A percentile compares a stretch with the other conserved stretches of the same genome.
phyloP scores from a whole-genome alignment of 2,329 filamentous ascomycete species.

The Arthrobotrys entomopaga region DNA sequence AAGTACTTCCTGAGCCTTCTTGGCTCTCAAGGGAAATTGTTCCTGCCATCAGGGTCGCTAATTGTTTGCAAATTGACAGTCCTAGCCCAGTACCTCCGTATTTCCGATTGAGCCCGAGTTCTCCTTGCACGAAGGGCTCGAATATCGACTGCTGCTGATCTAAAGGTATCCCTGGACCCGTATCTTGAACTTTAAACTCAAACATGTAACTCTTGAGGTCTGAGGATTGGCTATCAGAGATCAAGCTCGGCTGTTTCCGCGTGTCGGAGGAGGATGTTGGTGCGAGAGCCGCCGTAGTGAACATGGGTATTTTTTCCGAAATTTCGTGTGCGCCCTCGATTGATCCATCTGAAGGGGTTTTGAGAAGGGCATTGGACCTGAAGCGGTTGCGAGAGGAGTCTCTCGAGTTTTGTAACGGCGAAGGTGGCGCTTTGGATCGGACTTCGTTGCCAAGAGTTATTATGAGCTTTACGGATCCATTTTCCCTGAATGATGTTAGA shows the following conservation, averaged over 20 bases:
- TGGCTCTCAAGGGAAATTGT: conserved; percentile 77
- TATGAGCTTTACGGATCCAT: conserved; percentile 31
- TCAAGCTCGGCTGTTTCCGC: conserved; percentile 32
- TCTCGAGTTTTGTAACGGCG: conserved; percentile 25
- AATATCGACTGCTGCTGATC: conserved; percentile 84
- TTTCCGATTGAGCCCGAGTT: conserved; percentile 86
- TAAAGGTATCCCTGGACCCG: conserved; percentile 83
- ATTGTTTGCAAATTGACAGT: conserved; percentile 86
- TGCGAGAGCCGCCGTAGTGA: background rate
- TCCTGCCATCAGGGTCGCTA: conserved; percentile 89
- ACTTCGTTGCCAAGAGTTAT: conserved; percentile 40
- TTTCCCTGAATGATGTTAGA: conserved; percentile 31
- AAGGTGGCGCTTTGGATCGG: conserved; percentile 19
- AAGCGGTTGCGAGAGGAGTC: conserved; percentile 46
- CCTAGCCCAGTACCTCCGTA: conserved; percentile 89
- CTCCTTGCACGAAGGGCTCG: conserved; percentile 92
- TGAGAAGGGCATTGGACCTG: conserved; percentile 19
- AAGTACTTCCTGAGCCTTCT: conserved; percentile 78
- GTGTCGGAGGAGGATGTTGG: conserved; percentile 8
- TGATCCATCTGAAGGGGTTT: conserved; percentile 34
- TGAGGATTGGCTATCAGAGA: conserved; percentile 16
- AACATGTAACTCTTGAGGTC: conserved; percentile 70
- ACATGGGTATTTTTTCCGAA: conserved; percentile 4
- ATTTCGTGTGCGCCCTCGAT: conserved; percentile 24
- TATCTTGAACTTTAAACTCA: conserved; percentile 89